These are phyloP conservation scores for Quercus dentata DNA, from an alignment of 306 rosid genomes.

Conservation along the genomic window DNA sequence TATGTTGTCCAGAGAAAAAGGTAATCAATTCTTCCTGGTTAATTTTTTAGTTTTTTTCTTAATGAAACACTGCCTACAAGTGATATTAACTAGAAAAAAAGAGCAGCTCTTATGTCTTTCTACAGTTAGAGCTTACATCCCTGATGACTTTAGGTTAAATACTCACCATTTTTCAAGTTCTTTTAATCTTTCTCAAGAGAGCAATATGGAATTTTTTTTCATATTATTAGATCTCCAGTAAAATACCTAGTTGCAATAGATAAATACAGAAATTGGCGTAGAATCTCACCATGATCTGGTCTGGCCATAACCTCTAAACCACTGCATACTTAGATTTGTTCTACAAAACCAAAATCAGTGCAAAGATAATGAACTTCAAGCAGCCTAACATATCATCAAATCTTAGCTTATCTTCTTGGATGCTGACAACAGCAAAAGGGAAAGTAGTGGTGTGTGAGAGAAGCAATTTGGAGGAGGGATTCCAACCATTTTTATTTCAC, in stretches of 20 bases:
- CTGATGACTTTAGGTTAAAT: neutral
- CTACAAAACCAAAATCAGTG: neutral
- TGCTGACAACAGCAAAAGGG: constrained; percentile 8
- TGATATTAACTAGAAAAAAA: neutral
- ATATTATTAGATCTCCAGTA: neutral
- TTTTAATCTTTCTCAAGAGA: neutral
- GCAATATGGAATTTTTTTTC: neutral
- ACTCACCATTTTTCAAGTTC: neutral
- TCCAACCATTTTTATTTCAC: constrained; percentile 13
- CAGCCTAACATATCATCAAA: constrained; percentile 14
- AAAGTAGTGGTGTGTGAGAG: constrained; percentile 1
- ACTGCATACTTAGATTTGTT: neutral
- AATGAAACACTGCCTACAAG: neutral
- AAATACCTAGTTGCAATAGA: neutral
- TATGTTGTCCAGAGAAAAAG: neutral
- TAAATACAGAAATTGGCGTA: neutral
- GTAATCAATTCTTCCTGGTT: neutral
- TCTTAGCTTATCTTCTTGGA: neutral
- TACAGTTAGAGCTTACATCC: neutral
- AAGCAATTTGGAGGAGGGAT: constrained; percentile 12
- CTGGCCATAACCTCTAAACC: neutral
- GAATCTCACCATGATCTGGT: neutral
- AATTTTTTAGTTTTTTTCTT: neutral
- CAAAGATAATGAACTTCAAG: neutral
- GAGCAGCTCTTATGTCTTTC: neutral